A percentile compares a stretch with the other conserved stretches of the same genome.
Conservation (phyloP, 1,284 basidiomycete species). For the Flammula alnicola region DNA sequence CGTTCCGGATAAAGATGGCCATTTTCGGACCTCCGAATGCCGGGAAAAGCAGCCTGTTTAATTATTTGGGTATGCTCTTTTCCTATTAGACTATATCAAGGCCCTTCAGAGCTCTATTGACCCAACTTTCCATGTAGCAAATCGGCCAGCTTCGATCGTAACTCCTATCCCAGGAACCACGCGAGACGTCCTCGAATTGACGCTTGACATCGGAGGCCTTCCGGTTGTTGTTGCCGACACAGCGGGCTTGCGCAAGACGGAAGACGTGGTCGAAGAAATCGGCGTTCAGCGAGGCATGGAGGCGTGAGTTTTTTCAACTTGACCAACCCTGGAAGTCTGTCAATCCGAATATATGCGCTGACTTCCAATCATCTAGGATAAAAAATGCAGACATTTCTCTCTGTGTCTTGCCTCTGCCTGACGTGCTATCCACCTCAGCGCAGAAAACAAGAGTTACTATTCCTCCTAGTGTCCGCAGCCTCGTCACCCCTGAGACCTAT, state of each 20-base stretch:
- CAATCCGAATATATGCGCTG: neutral
- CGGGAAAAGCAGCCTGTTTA: slow-evolving; percentile 85
- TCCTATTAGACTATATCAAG: neutral
- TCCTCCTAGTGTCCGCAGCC: slow-evolving; percentile 49
- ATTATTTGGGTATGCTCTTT: slow-evolving; percentile 68
- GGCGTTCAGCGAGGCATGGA: slow-evolving; percentile 76
- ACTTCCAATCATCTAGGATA: no score
- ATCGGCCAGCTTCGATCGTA: slow-evolving; percentile 88
- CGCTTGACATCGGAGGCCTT: slow-evolving; percentile 85
- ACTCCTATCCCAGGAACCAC: slow-evolving; percentile 88
- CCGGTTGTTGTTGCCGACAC: slow-evolving; percentile 85
- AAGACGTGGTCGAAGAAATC: slow-evolving; percentile 81
- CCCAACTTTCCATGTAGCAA: slow-evolving; percentile 52
- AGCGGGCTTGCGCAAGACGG: slow-evolving; percentile 76
- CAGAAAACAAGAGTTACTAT: slow-evolving; percentile 34
- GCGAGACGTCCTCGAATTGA: slow-evolving; percentile 81
- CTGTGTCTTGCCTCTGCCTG: slow-evolving; percentile 77
- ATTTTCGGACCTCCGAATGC: slow-evolving; percentile 92
- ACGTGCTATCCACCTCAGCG: slow-evolving; percentile 34
- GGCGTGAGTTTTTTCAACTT: slow-evolving; percentile 61
- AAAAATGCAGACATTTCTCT: slow-evolving; percentile 69
- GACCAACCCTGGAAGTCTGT: neutral
- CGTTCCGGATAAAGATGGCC: slow-evolving; percentile 81
- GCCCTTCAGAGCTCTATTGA: neutral
- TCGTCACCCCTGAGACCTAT: slow-evolving; percentile 60